Base-by-base conservation (phyloP, 2,329 filamentous ascomycete genomes). In the Paecilomyces sp. region DNA sequence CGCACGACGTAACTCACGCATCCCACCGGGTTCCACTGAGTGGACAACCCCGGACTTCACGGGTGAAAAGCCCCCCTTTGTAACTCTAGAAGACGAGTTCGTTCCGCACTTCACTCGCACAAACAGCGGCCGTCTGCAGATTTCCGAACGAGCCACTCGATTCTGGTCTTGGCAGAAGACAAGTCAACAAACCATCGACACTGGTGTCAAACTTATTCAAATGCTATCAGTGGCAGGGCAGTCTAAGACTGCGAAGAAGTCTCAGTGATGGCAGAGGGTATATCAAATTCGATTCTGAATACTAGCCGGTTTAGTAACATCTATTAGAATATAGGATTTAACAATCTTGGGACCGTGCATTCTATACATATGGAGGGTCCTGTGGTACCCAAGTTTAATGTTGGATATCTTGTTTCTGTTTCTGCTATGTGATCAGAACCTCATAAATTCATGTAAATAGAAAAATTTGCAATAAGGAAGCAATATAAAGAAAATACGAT, bases 111-210 rank as follows among this genome's bases (percentile, higher is more conserved):
- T 55, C 28, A 24, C 11, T n/a, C 28, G 25, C n/a, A 55, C 31
- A 25, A 41, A 55, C 51, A 54, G 64, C 1, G 59, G 58, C 13
- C 58, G 63, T 0, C 61, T 71, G 5, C 60, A 67, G 15, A 64
- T 64, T 28, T 73, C 73, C 12, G 79, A 76, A 36, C 71, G 74
- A 0, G 78, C 80, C 65, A 74, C 79, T 34, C 73, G 74, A 58
- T 86, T 86, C 63, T 86, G 83, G 83, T 70, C 70, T 1, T 70
- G 79, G 31, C 80, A 82, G 67, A 72, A 71, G 62, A 76, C 77
- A 9, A 81, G 80, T 75, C 72, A 71, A 54, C 81, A 84, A 67
- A 79, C 76, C n/a, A 78, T 76, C 6, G 73, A 79, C 59, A 76
- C 83, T 22, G 83, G 83, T 22, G 76, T 72, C 60, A 73, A 72